Evolutionary conservation across 2,329 filamentous ascomycete genomes (phyloP).

Genomic region (Basipetospora chlamydospora): DNA sequence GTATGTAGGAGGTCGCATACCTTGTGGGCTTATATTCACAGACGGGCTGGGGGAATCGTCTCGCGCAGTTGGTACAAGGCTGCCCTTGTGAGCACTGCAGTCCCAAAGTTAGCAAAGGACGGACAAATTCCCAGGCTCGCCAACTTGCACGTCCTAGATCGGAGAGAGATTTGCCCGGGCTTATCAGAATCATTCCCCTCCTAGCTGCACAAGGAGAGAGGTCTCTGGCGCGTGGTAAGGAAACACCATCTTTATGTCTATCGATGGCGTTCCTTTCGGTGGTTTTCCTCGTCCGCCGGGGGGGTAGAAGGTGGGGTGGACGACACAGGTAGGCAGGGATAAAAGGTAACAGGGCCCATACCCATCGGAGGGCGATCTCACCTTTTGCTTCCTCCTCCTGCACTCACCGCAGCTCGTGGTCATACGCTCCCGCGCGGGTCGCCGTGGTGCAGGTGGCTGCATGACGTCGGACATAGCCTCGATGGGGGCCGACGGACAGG

Average conservation of each 20-base stretch:
- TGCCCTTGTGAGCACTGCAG: conserved; percentile 37
- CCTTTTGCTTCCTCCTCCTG: conserved; percentile 36
- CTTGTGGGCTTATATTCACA: conserved; percentile 29
- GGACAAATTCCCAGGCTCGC: background rate
- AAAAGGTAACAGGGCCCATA: background rate
- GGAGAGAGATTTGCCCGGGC: too few species aligned
- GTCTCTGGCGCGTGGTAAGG: too few species aligned
- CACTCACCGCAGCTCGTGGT: conserved; percentile 35
- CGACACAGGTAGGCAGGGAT: background rate
- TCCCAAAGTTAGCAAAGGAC: conserved; percentile 1
- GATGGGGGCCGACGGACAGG: conserved; percentile 4
- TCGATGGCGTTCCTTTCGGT: too few species aligned
- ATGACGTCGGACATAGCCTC: conserved; percentile 20
- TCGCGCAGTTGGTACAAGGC: conserved; percentile 37
- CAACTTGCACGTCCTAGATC: too few species aligned
- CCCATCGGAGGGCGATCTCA: conserved; percentile 11
- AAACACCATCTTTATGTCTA: too few species aligned
- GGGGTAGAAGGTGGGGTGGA: too few species aligned
- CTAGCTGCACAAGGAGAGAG: too few species aligned
- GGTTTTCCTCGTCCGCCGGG: too few species aligned
- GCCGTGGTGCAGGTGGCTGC: conserved; percentile 10
- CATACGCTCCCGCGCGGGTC: conserved; percentile 1
- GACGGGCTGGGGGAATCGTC: conserved; percentile 34
- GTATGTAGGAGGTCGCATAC: conserved; percentile 9
- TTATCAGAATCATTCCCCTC: too few species aligned